Conservation (phyloP, 306 rosid genomes). For the Glycine soja region DNA sequence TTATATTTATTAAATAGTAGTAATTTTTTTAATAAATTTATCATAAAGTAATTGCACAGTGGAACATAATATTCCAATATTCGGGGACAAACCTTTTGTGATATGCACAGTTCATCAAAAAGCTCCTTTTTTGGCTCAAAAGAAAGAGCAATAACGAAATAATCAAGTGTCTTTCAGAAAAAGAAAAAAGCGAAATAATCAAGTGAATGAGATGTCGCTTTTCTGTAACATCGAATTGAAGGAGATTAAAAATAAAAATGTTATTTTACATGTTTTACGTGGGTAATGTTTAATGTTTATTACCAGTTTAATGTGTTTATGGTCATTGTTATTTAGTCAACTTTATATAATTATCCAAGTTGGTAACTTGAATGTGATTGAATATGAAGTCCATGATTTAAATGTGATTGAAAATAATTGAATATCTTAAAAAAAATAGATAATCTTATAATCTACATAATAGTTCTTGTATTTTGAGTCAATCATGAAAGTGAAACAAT, state of each 20-base stretch:
- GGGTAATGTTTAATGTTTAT: background rate
- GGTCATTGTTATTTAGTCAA: background rate
- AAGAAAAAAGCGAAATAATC: too few species aligned
- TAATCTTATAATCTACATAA: background rate
- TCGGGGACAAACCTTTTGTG: background rate
- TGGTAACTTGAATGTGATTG: background rate
- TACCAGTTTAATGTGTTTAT: background rate
- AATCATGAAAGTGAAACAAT: background rate
- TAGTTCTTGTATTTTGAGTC: background rate
- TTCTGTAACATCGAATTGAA: background rate
- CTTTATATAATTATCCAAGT: background rate
- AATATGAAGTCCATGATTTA: background rate
- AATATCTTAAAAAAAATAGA: too few species aligned
- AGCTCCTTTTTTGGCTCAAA: background rate
- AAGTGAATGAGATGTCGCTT: background rate
- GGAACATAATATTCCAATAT: too few species aligned
- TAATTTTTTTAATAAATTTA: too few species aligned
- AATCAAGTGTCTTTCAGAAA: too few species aligned
- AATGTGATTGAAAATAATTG: background rate
- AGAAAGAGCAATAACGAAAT: too few species aligned
- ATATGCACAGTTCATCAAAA: background rate
- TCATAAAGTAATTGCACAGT: too few species aligned
- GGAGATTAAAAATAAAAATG: background rate
- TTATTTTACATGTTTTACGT: background rate
- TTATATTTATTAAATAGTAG: too few species aligned